Conservation (phyloP, 805 yeast species). For the Teunomyces cretensis region DNA sequence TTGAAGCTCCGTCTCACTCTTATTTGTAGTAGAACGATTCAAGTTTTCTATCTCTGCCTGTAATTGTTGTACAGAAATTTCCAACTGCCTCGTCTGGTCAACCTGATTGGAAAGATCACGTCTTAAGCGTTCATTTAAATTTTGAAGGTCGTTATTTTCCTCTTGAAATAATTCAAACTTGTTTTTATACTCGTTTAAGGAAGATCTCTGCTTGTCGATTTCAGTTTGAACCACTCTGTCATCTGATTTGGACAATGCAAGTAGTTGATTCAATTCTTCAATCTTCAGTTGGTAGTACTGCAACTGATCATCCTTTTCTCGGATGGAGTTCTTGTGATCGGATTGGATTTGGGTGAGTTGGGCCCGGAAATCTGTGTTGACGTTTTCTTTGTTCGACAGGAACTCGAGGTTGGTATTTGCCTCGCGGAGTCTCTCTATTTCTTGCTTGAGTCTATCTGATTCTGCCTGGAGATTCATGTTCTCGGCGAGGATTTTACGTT, state of each 20-base stretch:
- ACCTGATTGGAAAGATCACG: not conserved
- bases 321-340: constrained; percentile 1
- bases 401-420: constrained; percentile 3
- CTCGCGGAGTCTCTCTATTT: not conserved
- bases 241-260: constrained; percentile 1
- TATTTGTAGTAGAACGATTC: not conserved
- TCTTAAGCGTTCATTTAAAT: not conserved
- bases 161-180: not conserved
- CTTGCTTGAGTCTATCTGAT: not conserved
- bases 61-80: not conserved
- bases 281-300: constrained; percentile 4
- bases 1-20: not conserved
- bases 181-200: not conserved
- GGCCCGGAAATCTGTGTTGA: not conserved
- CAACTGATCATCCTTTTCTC: constrained; percentile 2
- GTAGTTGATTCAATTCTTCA: constrained; percentile 6
- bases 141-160: not conserved
- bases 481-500: constrained; percentile 18
- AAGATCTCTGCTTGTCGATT: constrained; percentile 1
- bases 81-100: not conserved
- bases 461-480: constrained; percentile 16
- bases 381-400: constrained; percentile 9
- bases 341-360: constrained; percentile 2
- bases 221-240: constrained; percentile 2
- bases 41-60: not conserved